Evolutionary conservation across 495 filamentous ascomycete species (phyloP).

Genomic region (Platismatia glauca): DNA sequence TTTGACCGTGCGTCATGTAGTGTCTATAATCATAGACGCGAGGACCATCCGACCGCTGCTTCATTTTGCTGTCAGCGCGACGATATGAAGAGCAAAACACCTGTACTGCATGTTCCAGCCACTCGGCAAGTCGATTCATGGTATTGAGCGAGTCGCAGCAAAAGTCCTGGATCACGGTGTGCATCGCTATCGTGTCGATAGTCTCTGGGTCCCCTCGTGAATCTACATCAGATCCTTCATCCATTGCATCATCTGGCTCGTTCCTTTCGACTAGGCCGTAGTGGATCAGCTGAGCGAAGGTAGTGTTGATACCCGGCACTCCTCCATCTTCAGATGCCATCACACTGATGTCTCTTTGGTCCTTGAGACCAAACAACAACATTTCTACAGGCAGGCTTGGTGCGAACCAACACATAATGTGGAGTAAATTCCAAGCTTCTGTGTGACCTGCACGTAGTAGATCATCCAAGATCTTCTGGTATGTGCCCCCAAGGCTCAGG

Average conservation of each 20-base stretch:
- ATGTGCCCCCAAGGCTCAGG: too few species aligned
- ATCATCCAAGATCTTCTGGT: too few species aligned
- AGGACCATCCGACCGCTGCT: too few species aligned
- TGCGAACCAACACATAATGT: too few species aligned
- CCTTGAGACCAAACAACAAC: background rate
- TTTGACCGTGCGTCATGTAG: too few species aligned
- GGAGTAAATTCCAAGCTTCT: too few species aligned
- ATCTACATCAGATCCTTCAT: background rate
- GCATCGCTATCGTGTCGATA: background rate
- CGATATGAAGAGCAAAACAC: too few species aligned
- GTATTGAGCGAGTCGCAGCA: background rate
- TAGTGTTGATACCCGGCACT: background rate
- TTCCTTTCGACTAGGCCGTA: background rate
- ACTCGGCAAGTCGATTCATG: too few species aligned
- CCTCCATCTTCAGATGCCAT: background rate
- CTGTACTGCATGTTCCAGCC: too few species aligned
- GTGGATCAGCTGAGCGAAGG: background rate
- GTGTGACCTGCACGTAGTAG: too few species aligned
- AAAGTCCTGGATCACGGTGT: background rate
- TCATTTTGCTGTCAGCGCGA: too few species aligned
- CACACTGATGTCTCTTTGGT: background rate
- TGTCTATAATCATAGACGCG: too few species aligned
- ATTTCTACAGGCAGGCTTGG: background rate
- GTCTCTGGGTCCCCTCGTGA: background rate
- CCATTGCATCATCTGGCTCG: background rate